Conservation (phyloP, 345 rosid genomes). For the Pistacia integerrima region DNA sequence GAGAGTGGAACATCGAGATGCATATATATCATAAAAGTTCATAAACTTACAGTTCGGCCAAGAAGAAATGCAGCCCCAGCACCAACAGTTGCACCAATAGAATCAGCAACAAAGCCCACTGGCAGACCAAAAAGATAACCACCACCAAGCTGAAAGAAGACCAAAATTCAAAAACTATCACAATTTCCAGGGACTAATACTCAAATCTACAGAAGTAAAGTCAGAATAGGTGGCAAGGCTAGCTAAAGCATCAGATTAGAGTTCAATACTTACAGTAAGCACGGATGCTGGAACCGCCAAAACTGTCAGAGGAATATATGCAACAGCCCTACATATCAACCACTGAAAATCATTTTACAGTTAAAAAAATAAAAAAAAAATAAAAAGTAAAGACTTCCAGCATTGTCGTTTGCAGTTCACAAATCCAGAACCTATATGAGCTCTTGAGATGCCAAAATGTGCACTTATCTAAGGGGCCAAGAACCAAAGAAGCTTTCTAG, state of each 20-base stretch:
- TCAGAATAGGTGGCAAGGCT: neutral
- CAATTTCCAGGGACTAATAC: neutral
- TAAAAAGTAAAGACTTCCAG: neutral
- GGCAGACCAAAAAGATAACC: conserved; percentile 97
- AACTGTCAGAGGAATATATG: conserved; percentile 90
- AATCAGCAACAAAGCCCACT: conserved; percentile 91
- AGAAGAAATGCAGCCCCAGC: conserved; percentile 95
- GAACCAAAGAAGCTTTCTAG: too few species aligned
- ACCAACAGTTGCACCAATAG: conserved; percentile 90
- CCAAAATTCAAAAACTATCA: neutral
- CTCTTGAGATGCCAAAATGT: too few species aligned
- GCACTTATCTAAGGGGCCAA: too few species aligned
- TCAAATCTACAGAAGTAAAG: neutral
- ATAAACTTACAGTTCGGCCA: conserved; percentile 70
- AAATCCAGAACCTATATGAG: too few species aligned
- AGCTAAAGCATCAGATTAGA: conserved; percentile 9
- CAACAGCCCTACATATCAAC: conserved; percentile 71
- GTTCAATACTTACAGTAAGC: conserved; percentile 69
- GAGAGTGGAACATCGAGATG: neutral
- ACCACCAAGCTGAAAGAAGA: conserved; percentile 83
- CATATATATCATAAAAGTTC: neutral
- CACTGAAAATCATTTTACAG: conserved; percentile 17
- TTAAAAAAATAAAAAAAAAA: neutral
- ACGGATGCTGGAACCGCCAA: conserved; percentile 99
- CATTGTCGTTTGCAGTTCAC: neutral